Base-by-base conservation (phyloP, 2,329 filamentous ascomycete genomes). In the Madurella fahalii region DNA sequence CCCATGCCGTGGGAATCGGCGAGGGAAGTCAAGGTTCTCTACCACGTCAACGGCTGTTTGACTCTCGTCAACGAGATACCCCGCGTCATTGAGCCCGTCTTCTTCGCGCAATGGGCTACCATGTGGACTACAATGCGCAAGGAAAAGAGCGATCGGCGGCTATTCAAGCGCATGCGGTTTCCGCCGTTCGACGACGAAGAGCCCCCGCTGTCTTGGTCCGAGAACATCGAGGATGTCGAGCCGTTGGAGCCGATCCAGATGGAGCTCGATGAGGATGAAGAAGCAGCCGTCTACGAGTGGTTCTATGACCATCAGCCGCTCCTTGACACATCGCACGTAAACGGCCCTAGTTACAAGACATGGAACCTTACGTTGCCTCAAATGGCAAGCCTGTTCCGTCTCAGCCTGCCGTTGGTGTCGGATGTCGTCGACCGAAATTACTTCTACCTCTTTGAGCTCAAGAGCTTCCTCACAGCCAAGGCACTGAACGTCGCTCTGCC, bases 41-140 rank as follows among this genome's bases (percentile, higher is more conserved):
- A 99, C 71, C 94, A 99, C 68, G 92, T 97, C 65, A 99, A 99
- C 67, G 94, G 94, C 31, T 99, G 95, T 68, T 73, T 99, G 73
- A 99, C 94, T 1, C 76, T 99, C 53, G 95, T 99, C 66, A 99
- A 99, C 70, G 94, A 99, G 76, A 90, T 87, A 7, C 94, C 95
- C 13, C 84, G 95, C 65, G 95, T 99, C 52, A 97, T 99, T 66
- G 94, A 97, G 69, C 94, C 94, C 0, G 89, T 99, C 4, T 99
- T 95, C 72, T 92, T 96, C 69, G 94, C 94, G 54, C 94, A 99
- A 71, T 99, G 94, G 94, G 94, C 94, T 12, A 95, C 93, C 52
- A 99, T 99, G 94, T 99, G 94, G 94, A 86, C 95, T 25, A 90
- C 89, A 43, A 99, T 99, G 94, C 85, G 94, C 65, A 88, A 95